These are phyloP conservation scores for Pisolithus thermaeus DNA, from an alignment of 1,284 basidiomycete genomes.

Conservation along the genomic window DNA sequence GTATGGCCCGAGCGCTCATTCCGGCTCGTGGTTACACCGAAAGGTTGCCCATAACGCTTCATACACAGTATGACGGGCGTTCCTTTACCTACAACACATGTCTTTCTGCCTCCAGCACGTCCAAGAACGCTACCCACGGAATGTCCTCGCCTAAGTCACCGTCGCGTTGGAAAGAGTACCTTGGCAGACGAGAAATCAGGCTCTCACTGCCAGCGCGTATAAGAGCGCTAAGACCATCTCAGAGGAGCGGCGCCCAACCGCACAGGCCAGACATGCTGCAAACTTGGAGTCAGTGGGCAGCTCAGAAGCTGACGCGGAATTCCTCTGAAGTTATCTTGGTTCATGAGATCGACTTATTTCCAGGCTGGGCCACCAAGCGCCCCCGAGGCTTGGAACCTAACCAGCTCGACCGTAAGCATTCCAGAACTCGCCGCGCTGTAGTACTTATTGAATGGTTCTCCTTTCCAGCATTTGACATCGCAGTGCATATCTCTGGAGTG, in stretches of 20 bases:
- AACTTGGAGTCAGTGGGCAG: constrained; percentile 43
- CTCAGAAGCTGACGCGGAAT: constrained; percentile 35
- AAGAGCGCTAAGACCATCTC: constrained; percentile 8
- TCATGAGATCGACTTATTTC: constrained; percentile 32
- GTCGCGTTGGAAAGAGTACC: constrained; percentile 37
- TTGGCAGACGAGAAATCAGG: constrained; percentile 33
- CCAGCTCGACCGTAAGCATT: constrained; percentile 14
- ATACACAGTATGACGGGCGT: neutral
- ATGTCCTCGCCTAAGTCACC: constrained; percentile 32
- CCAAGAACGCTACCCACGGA: neutral
- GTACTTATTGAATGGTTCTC: neutral
- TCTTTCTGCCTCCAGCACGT: neutral
- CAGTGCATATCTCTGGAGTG: constrained; percentile 72
- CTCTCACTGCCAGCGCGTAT: constrained; percentile 13
- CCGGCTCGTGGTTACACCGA: too few relatives aligned
- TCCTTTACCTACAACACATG: neutral
- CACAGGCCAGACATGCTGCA: constrained; percentile 22
- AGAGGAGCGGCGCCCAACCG: constrained; percentile 5
- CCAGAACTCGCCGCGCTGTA: neutral
- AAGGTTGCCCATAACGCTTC: too few relatives aligned
- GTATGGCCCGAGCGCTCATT: too few relatives aligned
- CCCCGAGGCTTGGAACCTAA: constrained; percentile 2
- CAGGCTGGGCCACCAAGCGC: constrained; percentile 28
- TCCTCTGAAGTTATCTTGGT: constrained; percentile 16
- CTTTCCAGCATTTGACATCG: constrained; percentile 55